Base-by-base conservation (phyloP, 2,329 filamentous ascomycete genomes). In the Orbilia brochopaga region DNA sequence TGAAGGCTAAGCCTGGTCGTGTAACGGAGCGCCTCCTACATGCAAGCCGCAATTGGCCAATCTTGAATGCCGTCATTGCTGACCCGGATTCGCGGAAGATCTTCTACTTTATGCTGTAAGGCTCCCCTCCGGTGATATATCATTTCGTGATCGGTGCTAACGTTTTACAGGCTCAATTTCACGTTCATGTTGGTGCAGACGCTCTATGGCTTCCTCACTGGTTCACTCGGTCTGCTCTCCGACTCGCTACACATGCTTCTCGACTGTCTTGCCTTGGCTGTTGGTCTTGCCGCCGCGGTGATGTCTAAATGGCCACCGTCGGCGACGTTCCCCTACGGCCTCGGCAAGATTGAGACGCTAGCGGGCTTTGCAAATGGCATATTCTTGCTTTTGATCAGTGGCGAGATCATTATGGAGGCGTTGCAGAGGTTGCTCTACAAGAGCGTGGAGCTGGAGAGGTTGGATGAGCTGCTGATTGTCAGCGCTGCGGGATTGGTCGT, bases 191-290 rank as follows among this genome's bases (percentile, higher is more conserved):
- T 90, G 35, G 87, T 99, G 0, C 94, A 99, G 77, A 90, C 92
- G 44, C 91, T 93, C 73, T 99, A 99, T 78, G 94, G 94, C 54
- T 95, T 94, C 76, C 81, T 94, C 10, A 97, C 92, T 2, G 92
- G 96, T 75, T 99, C 94, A 0, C 82, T 99, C 3, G 94, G 94
- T 1, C 84, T 99, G n/a, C 85, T 99, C 17, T 96, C 92, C 75
- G 94, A 99, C 80, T 97, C 92, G 77, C 94, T 99, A 74, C 94
- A 99, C 81, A 99, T 99, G 94, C 93, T 99, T 77, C 97, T 99
- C 77, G 94, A 99, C 80, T 99, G 94, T 76, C 87, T 97, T 37
- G 94, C 93, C 19, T 84, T 99, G 27, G 86, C 90, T 1, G 92
- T 99, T 37, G 94, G 94, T 10, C 83, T 99, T 8, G 89, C 93